phyloP scores from a whole-genome alignment of 257 asterid species.

The Salvia hispanica region DNA sequence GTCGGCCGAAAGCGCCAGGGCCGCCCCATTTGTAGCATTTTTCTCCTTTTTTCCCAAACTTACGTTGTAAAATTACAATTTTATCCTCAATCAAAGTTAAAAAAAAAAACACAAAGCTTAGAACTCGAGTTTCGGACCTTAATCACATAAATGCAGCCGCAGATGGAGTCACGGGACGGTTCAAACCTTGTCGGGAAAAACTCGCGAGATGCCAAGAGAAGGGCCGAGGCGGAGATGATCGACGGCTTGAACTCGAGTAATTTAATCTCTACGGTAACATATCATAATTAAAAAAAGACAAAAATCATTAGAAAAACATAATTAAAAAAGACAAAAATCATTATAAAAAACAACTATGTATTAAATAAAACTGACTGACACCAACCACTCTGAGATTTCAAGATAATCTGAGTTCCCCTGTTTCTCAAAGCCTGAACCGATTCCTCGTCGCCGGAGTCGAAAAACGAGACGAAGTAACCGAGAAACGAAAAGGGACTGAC shows the following conservation, averaged over 20 bases:
- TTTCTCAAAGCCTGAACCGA: slow-evolving; percentile 48
- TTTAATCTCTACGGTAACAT: slow-evolving; percentile 44
- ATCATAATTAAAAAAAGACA: neutral
- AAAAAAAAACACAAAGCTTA: no score
- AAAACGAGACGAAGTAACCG: slow-evolving; percentile 49
- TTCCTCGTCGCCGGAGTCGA: slow-evolving; percentile 40
- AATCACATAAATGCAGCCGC: slow-evolving; percentile 49
- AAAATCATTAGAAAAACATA: no score
- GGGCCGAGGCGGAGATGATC: slow-evolving; percentile 61
- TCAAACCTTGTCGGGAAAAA: slow-evolving; percentile 55
- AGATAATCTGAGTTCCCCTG: slow-evolving; percentile 53
- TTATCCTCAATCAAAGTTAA: no score
- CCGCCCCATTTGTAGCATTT: no score
- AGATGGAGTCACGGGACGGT: slow-evolving; percentile 41
- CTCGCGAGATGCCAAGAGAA: slow-evolving; percentile 52
- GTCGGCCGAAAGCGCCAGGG: no score
- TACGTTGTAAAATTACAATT: no score
- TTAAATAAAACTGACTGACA: neutral
- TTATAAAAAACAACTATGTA: no score
- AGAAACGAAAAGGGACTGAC: slow-evolving; percentile 57
- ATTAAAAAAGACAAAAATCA: no score
- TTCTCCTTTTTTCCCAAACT: no score
- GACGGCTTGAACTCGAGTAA: slow-evolving; percentile 68
- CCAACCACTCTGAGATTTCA: slow-evolving; percentile 63
- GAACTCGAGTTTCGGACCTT: slow-evolving; percentile 34